Base-by-base conservation (phyloP, 345 rosid species). In the Eucalyptus pauciflora region DNA sequence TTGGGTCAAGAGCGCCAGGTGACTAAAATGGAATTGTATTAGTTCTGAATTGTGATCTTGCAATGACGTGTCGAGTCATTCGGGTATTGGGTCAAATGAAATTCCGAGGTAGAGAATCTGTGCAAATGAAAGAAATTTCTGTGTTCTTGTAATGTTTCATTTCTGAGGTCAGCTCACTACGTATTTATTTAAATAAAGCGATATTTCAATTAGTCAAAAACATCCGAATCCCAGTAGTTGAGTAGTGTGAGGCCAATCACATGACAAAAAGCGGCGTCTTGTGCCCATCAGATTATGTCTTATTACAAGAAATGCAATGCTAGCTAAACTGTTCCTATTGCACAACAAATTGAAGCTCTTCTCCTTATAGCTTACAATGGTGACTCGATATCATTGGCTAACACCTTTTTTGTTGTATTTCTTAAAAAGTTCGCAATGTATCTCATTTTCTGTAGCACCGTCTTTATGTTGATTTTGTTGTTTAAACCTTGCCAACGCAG, bases 401-500 rank as follows among this genome's bases (percentile, higher is more conserved):
- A 37, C 13, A 71, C 81, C 46, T 33, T 33, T 69, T 71, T 71
- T 25, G 45, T 71, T 22, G 46, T 18, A 37, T 85, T 85, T 29
- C 56, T 85, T 31, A 31, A 85, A 37, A 31, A 17, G 48, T 31
- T 52, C 1, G 46, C 67, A 37, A 52, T 24, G 60, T 52, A 50
- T 86, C 46, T 50, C 33, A 17, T 50, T 51, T 86, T 7, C 25
- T 33, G 62, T 52, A 33, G 15, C 87, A 4, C 87, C 7, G 31
- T 27, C 71, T 41, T 24, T 46, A 37, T 87, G 46, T 48, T 50
- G 64, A 86, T 50, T 86, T 86, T 43, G 58, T 15, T 52, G 87
- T 86, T 71, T 37, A 71, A 71, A 71, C 46, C 46, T 86, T 45
- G 31, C 79, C 91, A 43, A 58, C 93, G 95, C 92, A 98, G 99